phyloP scores from a whole-genome alignment of 2,329 filamentous ascomycete species.

The Pseudopyrenochaeta lycopersici region DNA sequence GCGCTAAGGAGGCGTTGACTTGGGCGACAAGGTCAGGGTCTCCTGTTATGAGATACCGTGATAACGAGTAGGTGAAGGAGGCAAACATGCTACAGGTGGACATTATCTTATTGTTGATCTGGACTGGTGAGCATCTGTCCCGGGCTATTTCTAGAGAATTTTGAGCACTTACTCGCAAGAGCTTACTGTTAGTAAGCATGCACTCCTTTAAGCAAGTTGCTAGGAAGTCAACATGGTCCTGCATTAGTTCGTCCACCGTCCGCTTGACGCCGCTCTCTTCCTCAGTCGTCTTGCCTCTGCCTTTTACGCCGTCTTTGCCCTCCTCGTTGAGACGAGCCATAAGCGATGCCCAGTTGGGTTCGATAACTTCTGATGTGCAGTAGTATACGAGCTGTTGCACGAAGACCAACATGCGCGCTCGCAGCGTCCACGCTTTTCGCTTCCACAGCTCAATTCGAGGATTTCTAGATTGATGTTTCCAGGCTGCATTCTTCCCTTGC shows the following conservation, averaged over 20 bases:
- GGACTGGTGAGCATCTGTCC: slow-evolving; percentile 7
- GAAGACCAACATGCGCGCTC: slow-evolving; percentile 95
- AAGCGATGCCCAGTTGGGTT: slow-evolving; percentile 94
- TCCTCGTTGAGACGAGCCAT: slow-evolving; percentile 80
- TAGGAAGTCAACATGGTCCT: slow-evolving; percentile 97
- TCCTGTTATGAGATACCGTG: slow-evolving; percentile 81
- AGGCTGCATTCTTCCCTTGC: slow-evolving; percentile 80
- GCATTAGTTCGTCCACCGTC: slow-evolving; percentile 97
- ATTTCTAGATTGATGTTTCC: slow-evolving; percentile 81
- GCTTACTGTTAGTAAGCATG: slow-evolving; percentile 96
- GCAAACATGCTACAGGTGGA: slow-evolving; percentile 95
- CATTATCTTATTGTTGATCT: slow-evolving; percentile 98
- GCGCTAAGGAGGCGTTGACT: slow-evolving; percentile 64
- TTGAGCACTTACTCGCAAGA: slow-evolving; percentile 74
- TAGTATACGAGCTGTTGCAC: slow-evolving; percentile 97
- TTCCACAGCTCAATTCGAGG: slow-evolving; percentile 89
- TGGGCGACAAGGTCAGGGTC: slow-evolving; percentile 77
- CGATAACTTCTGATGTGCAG: slow-evolving; percentile 95
- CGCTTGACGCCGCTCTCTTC: slow-evolving; percentile 62
- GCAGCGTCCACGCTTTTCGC: slow-evolving; percentile 86
- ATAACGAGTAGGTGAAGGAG: slow-evolving; percentile 85
- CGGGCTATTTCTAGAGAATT: neutral
- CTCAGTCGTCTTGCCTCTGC: slow-evolving; percentile 40
- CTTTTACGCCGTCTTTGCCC: slow-evolving; percentile 61
- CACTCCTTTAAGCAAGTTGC: slow-evolving; percentile 98